Percentiles rank a stretch among this genome's conserved stretches.
These are phyloP conservation scores for Diplosphaera chodatii DNA, from an alignment of 139 green algal species.

Conservation along the genomic window DNA sequence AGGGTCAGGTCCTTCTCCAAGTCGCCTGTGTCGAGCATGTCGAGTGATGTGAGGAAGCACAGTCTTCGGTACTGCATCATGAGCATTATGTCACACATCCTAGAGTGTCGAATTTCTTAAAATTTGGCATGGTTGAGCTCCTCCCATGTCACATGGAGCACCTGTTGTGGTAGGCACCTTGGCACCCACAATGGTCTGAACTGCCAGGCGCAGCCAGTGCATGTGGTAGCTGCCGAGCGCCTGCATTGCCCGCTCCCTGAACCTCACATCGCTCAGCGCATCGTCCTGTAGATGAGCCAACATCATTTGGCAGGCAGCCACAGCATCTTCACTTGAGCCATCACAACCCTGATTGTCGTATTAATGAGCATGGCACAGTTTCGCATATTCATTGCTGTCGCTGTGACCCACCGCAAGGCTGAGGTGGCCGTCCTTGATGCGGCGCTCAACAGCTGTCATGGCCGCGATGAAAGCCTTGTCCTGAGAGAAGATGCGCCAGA, in stretches of 20 bases:
- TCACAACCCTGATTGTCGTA: too few species aligned
- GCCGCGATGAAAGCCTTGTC: constrained; percentile 30
- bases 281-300: too few species aligned
- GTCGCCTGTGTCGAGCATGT: background rate
- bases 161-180: background rate
- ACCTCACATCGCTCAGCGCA: constrained; percentile 36
- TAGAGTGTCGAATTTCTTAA: too few species aligned
- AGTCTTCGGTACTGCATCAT: too few species aligned
- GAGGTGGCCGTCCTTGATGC: constrained; percentile 45
- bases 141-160: background rate
- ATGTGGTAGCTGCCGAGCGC: constrained; percentile 71
- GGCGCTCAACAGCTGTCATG: constrained; percentile 52
- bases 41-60: too few species aligned
- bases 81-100: too few species aligned
- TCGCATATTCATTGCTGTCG: too few species aligned
- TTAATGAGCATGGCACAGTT: too few species aligned
- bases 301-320: too few species aligned
- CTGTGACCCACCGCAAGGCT: constrained; percentile 34
- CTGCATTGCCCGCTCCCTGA: constrained; percentile 35
- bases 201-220: constrained; percentile 72
- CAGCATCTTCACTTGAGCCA: too few species aligned
- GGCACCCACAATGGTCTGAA: constrained; percentile 38
- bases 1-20: constrained; percentile 29
- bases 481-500: constrained; percentile 30
- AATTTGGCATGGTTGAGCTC: too few species aligned